These are phyloP conservation scores for Xerocomus nothofagi DNA, from an alignment of 1,284 basidiomycete genomes.

Conservation along the genomic window DNA sequence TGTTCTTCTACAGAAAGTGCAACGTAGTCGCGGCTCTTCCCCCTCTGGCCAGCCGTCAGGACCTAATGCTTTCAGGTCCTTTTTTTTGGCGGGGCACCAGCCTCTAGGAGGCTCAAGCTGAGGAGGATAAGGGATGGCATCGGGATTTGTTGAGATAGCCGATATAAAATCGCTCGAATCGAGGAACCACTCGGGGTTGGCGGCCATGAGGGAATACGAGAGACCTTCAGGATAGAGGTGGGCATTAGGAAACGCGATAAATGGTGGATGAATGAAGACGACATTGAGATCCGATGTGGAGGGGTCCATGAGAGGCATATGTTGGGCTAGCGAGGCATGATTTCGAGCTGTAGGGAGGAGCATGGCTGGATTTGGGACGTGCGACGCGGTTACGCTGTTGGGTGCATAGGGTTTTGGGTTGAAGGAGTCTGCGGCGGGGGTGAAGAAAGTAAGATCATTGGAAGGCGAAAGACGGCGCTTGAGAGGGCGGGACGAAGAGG, in stretches of 20 bases:
- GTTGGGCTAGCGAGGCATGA: conserved; percentile 42
- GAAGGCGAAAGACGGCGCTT: conserved; percentile 51
- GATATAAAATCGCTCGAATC: conserved; percentile 63
- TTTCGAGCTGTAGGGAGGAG: conserved; percentile 28
- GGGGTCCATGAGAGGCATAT: conserved; percentile 64
- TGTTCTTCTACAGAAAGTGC: conserved; percentile 76
- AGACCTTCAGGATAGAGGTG: conserved; percentile 63
- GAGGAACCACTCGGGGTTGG: conserved; percentile 75
- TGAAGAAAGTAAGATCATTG: conserved; percentile 54
- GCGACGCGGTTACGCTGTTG: conserved; percentile 23
- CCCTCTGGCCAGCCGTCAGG: conserved; percentile 71
- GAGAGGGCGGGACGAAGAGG: conserved; percentile 34
- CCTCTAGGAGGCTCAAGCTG: conserved; percentile 76
- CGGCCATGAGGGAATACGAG: conserved; percentile 64
- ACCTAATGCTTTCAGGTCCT: conserved; percentile 63
- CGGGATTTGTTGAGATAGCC: conserved; percentile 45
- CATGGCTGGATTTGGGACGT: conserved; percentile 22
- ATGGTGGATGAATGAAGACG: conserved; percentile 71
- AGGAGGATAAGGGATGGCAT: conserved; percentile 64
- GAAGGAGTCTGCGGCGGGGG: conserved; percentile 57
- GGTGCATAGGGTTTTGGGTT: conserved; percentile 59
- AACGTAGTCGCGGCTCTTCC: conserved; percentile 71
- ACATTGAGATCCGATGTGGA: conserved; percentile 57
- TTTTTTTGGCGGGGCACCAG: conserved; percentile 79
- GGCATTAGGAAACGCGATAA: conserved; percentile 60